Percentiles rank a stretch among this genome's conserved stretches.
These are phyloP conservation scores for Peronospora belbahrii DNA, from an alignment of 352 stramenopile genomes.

Conservation along the genomic window DNA sequence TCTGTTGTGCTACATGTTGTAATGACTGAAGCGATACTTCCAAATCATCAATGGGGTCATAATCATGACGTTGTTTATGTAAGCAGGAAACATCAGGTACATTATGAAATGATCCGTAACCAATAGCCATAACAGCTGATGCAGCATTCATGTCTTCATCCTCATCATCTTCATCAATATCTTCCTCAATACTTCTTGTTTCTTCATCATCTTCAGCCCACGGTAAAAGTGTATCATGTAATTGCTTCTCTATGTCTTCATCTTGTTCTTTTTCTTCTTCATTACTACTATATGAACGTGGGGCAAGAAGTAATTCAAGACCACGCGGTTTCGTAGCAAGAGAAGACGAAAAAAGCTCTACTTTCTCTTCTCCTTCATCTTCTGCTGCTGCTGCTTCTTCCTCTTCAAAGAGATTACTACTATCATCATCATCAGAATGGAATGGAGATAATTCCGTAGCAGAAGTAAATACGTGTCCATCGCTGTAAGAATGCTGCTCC, in stretches of 20 bases:
- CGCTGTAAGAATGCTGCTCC: neutral
- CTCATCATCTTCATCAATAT: neutral
- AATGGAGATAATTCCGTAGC: conserved; percentile 9
- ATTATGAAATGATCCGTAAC: neutral
- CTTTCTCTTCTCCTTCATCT: conserved; percentile 10
- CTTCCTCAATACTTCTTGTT: neutral
- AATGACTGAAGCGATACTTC: conserved; percentile 28
- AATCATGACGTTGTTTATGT: neutral
- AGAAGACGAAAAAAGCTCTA: neutral
- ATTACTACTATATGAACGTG: conserved; percentile 26
- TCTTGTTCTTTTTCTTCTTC: too few relatives aligned
- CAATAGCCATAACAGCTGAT: conserved; percentile 12
- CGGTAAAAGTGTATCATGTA: neutral
- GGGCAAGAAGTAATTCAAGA: conserved; percentile 16
- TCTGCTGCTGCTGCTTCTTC: conserved; percentile 10
- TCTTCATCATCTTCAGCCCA: conserved; percentile 7
- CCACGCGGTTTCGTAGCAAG: conserved; percentile 3
- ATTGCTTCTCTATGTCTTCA: conserved; percentile 8
- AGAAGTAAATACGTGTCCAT: conserved; percentile 3
- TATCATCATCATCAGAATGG: conserved; percentile 6
- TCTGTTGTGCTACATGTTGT: conserved; percentile 21
- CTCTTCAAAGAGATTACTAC: conserved; percentile 4
- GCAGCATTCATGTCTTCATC: conserved; percentile 11
- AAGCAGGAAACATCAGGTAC: neutral
- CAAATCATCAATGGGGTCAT: conserved; percentile 28